A percentile compares a stretch with the other conserved stretches of the same genome.
Conservation (phyloP, 768 basidiomycete genomes). For the Pulveroboletus sp. region DNA sequence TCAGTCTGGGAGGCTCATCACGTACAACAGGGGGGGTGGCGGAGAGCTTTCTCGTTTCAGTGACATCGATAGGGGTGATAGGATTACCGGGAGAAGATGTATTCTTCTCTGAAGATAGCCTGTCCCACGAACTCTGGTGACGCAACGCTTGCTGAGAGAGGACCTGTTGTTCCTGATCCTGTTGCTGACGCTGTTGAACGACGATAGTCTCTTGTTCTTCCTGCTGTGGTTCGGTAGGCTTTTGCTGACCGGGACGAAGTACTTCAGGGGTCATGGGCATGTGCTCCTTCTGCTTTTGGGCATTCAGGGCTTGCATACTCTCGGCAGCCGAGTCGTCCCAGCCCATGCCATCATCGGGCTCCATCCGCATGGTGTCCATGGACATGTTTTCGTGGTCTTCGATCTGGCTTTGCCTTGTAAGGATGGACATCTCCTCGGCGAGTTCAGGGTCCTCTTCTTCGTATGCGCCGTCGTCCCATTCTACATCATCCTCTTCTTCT, state of each 20-base stretch:
- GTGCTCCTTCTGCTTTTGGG: constrained; percentile 21
- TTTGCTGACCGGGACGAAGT: constrained; percentile 34
- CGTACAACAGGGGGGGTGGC: constrained; percentile 77
- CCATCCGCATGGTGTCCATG: constrained; percentile 41
- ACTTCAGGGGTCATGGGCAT: constrained; percentile 29
- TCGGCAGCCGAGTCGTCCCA: constrained; percentile 77
- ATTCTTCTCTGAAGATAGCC: constrained; percentile 31
- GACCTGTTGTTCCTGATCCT: constrained; percentile 31
- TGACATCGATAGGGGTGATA: constrained; percentile 63
- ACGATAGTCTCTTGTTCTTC: constrained; percentile 22
- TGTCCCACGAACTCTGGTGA: constrained; percentile 46
- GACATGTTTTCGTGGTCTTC: constrained; percentile 28
- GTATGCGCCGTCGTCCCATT: constrained; percentile 63
- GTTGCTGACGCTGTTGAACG: constrained; percentile 33
- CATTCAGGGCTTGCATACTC: constrained; percentile 38
- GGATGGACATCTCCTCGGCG: constrained; percentile 48
- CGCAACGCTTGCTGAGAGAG: constrained; percentile 34
- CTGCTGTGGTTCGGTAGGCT: constrained; percentile 11
- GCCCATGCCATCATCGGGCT: constrained; percentile 79
- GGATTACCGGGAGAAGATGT: constrained; percentile 26
- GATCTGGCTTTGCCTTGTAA: constrained; percentile 35
- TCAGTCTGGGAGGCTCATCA: constrained; percentile 35
- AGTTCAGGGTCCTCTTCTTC: constrained; percentile 65
- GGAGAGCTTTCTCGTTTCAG: constrained; percentile 72
- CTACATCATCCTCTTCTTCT: constrained; percentile 47